Percentiles rank a stretch among this genome's conserved stretches.
These are phyloP conservation scores for Globisporangium parvum DNA, from an alignment of 352 stramenopile species.

Conservation along the genomic window DNA sequence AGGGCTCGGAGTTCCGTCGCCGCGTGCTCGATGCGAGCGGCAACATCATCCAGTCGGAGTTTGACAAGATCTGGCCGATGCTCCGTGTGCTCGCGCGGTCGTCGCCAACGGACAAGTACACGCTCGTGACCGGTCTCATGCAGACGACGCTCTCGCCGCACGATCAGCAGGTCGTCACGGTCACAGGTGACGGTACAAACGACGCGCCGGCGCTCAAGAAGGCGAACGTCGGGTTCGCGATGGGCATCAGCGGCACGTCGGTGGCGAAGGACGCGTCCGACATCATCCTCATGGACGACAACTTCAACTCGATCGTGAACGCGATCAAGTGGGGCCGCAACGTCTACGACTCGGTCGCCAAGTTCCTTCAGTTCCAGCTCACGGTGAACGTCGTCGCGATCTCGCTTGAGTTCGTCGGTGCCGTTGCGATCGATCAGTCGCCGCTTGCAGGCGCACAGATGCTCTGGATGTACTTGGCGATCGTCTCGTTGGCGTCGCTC, in stretches of 20 bases:
- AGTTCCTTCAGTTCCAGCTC: conserved; percentile 97
- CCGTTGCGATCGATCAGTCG: conserved; percentile 49
- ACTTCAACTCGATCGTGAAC: conserved; percentile 94
- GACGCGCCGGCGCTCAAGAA: conserved; percentile 93
- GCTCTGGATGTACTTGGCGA: conserved; percentile 98
- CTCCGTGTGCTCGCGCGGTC: conserved; percentile 91
- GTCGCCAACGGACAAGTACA: conserved; percentile 96
- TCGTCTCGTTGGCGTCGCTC: conserved; percentile 94
- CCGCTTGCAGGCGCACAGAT: conserved; percentile 93
- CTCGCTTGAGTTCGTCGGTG: conserved; percentile 85
- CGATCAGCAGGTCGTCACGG: conserved; percentile 87
- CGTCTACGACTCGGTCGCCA: conserved; percentile 96
- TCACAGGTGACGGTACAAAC: conserved; percentile 96
- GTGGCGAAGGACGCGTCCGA: conserved; percentile 94
- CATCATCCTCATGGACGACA: conserved; percentile 95
- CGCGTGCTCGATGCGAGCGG: conserved; percentile 61
- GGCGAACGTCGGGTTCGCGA: conserved; percentile 94
- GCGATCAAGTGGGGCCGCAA: conserved; percentile 95
- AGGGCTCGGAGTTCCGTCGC: conserved; percentile 58
- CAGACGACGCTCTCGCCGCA: conserved; percentile 44
- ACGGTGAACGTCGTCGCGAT: conserved; percentile 94
- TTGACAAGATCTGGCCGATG: conserved; percentile 90
- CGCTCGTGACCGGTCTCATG: conserved; percentile 79
- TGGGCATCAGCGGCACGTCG: conserved; percentile 91
- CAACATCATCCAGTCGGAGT: conserved; percentile 79